Evolutionary conservation across 208 protist genomes (phyloP), one percentile per base, ranked within the genome.

Genomic region (Acanthamoeba quina): DNA sequence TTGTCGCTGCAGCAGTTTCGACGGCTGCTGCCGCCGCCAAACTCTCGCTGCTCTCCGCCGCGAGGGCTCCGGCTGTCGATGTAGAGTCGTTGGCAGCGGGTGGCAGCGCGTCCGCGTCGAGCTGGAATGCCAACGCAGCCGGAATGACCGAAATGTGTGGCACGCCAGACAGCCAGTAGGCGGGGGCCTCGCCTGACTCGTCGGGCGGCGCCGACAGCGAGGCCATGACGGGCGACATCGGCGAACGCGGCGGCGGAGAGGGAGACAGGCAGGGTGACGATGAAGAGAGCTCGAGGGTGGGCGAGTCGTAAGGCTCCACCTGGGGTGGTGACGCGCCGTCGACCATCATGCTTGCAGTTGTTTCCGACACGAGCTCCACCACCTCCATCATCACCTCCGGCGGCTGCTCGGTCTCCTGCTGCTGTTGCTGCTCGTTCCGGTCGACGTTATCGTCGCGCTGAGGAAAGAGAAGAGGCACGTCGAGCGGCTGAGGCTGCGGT

Each of bases 61-160:
- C 64, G 19, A 26, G 2, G 10, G 64, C 7, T 37, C 34, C 64
- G 64, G 29, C 29, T 37, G 29, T 10, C 29, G 21, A 21, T 5
- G n/a, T n/a, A 13, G 29, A 7, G 64, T 37, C 64, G 29, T 72
- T 10, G 34, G 19, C 15, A n/a, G 9, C 19, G 29, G 29, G 29
- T 37, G 54, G 54, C 54, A 58, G 15, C 54, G 64, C 29, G 10
- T 5, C 31, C 41, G 70, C 31, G 17, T 52, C 37, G 24, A 80
- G 41, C 21, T 52, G 37, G 10, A 49, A 80, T 9, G 41, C 70
- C 10, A 80, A 11, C 21, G 10, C 70, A 17, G 70, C 70, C 5
- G 70, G 70, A 24, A 80, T 47, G 70, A 80, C 54, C 34, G 70
- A 80, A n/a, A 80, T 80, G 17, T 80, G 70, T 6, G 70, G 37